phyloP scores from a whole-genome alignment of 331 rosid species.

The Rosa hybrid region DNA sequence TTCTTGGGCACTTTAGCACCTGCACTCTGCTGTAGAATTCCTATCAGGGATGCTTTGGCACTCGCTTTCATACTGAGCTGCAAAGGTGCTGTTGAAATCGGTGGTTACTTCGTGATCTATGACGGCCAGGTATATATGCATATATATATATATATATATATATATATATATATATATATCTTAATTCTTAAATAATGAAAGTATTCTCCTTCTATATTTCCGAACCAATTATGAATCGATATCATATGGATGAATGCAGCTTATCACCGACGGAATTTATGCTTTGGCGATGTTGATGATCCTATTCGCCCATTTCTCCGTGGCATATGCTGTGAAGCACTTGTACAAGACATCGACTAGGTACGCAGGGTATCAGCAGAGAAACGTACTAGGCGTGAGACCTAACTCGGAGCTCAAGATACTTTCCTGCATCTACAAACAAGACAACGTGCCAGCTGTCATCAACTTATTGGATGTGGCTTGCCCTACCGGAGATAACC shows the following conservation, averaged over 20 bases:
- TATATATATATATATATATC: no score
- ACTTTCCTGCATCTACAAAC: constrained; percentile 23
- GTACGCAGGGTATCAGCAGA: constrained; percentile 29
- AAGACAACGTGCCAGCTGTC: not conserved
- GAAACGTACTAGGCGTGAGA: constrained; percentile 26
- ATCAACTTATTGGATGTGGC: constrained; percentile 26
- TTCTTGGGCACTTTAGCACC: constrained; percentile 11
- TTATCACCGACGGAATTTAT: not conserved
- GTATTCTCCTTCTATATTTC: no score
- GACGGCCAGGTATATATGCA: constrained; percentile 10
- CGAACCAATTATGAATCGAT: not conserved
- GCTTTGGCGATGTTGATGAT: not conserved
- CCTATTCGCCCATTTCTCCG: not conserved
- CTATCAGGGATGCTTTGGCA: constrained; percentile 26
- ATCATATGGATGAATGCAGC: constrained; percentile 19
- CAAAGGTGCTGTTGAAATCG: constrained; percentile 38
- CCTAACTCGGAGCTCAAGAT: constrained; percentile 30
- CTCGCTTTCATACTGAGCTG: constrained; percentile 34
- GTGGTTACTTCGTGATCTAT: not conserved
- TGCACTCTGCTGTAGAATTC: constrained; percentile 20
- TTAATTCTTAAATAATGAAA: not conserved
- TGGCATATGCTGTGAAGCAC: constrained; percentile 23
- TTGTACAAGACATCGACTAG: constrained; percentile 29
- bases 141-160: no score
- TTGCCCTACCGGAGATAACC: constrained; percentile 30